Base-by-base conservation (phyloP, 768 basidiomycete species). In the Pseudohyphozyma bogoriensis region DNA sequence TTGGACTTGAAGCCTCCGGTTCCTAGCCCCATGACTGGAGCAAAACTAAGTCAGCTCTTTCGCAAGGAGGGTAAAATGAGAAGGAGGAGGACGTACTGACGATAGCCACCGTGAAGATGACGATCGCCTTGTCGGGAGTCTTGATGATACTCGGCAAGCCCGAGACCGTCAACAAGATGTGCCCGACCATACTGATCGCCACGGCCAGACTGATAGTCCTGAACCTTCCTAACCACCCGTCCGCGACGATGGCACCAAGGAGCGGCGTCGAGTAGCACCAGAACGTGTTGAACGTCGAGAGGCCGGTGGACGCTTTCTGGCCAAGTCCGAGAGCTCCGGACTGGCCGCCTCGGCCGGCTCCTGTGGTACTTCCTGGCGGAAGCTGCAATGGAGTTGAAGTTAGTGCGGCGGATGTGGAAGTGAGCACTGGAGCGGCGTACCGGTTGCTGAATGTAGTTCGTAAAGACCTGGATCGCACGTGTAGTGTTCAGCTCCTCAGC, bases 1-100 rank as follows among this genome's bases (percentile, higher is more conserved):
- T 87, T 88, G 3, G 82, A 74, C 74, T 88, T 87, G 79, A 87
- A 85, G 26, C 33, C 50, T n/a, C 85, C 86, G 13, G 85, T 80
- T n/a, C 85, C 81, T 18, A 73, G 13, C 49, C 71, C 69, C 62
- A 69, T 65, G 58, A 87, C n/a, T n/a, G n/a, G n/a, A n/a, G n/a
- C n/a, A n/a, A n/a, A n/a, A n/a, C n/a, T n/a, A n/a, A n/a, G n/a
- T n/a, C n/a, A n/a, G n/a, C n/a, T n/a, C n/a, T n/a, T n/a, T n/a
- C n/a, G n/a, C n/a, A n/a, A n/a, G n/a, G n/a, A n/a, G n/a, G n/a
- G n/a, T n/a, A n/a, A n/a, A n/a, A n/a, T n/a, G n/a, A n/a, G n/a
- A n/a, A n/a, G n/a, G n/a, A n/a, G n/a, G n/a, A n/a, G n/a, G n/a
- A n/a, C n/a, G n/a, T n/a, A n/a, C n/a, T 74, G 55, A 87, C 70